These are phyloP conservation scores for Yarrowia porcina DNA, from an alignment of 805 yeast species.

Conservation along the genomic window DNA sequence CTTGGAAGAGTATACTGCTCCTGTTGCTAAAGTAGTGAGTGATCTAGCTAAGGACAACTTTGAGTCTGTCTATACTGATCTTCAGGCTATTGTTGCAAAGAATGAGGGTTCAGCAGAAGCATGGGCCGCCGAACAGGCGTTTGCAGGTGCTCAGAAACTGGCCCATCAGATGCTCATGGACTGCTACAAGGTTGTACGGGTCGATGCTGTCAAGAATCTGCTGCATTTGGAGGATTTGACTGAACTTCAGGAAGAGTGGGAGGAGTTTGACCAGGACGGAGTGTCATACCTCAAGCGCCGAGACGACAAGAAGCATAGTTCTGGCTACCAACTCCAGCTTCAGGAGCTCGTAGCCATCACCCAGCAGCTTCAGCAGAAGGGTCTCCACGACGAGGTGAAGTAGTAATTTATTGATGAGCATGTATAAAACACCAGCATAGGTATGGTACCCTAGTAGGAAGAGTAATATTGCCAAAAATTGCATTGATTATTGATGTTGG, in stretches of 20 bases:
- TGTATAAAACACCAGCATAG: too few relatives aligned
- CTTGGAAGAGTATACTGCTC: not conserved
- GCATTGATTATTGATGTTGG: too few relatives aligned
- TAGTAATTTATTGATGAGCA: not conserved
- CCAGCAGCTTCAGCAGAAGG: conserved; percentile 3
- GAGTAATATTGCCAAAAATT: too few relatives aligned
- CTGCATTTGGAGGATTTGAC: not conserved
- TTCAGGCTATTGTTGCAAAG: not conserved
- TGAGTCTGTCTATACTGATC: not conserved
- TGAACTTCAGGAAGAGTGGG: conserved; percentile 5
- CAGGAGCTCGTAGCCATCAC: conserved; percentile 11
- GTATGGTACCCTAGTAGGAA: too few relatives aligned
- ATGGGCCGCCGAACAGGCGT: conserved; percentile 16
- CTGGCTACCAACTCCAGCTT: conserved; percentile 7
- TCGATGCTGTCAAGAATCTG: not conserved
- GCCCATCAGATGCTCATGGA: not conserved
- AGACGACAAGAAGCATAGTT: not conserved
- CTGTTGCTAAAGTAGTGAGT: not conserved
- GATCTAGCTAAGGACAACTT: not conserved
- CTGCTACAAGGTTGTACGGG: conserved; percentile 5
- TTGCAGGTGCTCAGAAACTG: not conserved
- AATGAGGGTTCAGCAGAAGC: not conserved
- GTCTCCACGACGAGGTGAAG: conserved; percentile 1
- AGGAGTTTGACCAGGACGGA: conserved; percentile 11
- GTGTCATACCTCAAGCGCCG: conserved; percentile 2